Base-by-base conservation (phyloP, 1,284 basidiomycete genomes). In the Ustilago cynodontis region DNA sequence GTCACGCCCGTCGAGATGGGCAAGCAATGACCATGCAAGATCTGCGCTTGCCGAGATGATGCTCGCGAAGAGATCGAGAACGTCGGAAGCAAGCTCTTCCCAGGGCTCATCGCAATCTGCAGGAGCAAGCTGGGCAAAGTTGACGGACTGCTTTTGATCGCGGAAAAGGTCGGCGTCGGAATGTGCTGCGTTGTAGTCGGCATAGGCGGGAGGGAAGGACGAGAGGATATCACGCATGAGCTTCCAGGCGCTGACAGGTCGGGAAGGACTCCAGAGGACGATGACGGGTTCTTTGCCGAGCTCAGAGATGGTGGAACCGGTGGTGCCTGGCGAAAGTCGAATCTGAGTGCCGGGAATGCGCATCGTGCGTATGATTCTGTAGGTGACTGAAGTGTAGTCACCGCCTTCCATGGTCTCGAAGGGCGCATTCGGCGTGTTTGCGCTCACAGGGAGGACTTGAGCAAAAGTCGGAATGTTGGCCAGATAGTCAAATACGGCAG, bases 221-320 rank as follows among this genome's bases (percentile, higher is more conserved):
- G 90, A 90, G 58, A 95, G 87, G 22, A 94, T 87, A 79, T 94
- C 94, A 11, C 93, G 86, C 20, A 94, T 87, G 16, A 95, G 84
- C 79, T 90, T 92, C 93, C 94, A 95, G 0, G 92, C 93, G 11
- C 83, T 84, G 51, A 80, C 55, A 24, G 91, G 93, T 81, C 93
- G 90, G 43, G 90, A 87, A 70, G 92, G 91, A 69, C 92, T 88
- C 94, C 94, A 95, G n/a, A 89, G 88, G 1, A 95, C 90, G 10
- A 93, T 90, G 47, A 93, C 87, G 10, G 90, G 88, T 33, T 84
- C 90, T 6, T 90, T 90, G 39, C 93, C 93, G 2, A 90, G 92
- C 37, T 85, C 83, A 28, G 87, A 87, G 29, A 95, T 88, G 45
- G 94, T 88, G 13, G 90, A 89, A 2, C 93, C 94, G 2, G 88